Evolutionary conservation across 257 asterid species (phyloP).

Genomic region (Gentiana macrophylla): DNA sequence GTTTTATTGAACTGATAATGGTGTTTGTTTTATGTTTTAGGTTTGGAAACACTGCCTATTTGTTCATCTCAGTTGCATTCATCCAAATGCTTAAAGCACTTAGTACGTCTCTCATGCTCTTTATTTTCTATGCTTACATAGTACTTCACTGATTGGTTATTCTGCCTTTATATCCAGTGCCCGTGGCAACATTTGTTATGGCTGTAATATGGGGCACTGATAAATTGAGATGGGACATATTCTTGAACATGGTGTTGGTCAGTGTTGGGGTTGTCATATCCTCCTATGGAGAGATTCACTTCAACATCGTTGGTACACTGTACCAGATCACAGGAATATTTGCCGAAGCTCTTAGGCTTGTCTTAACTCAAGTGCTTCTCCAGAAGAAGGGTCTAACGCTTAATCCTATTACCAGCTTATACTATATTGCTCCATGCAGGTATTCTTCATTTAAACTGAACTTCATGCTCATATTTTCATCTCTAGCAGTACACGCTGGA

Average conservation of each 20-base stretch:
- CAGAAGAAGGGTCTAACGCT: conserved; percentile 90
- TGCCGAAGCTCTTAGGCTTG: conserved; percentile 97
- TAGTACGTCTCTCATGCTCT: conserved; percentile 40
- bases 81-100: conserved; percentile 99
- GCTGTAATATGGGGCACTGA: conserved; percentile 93
- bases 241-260: conserved; percentile 86
- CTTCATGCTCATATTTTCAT: background rate
- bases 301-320: conserved; percentile 87
- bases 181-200: conserved; percentile 93
- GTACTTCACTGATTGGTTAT: conserved; percentile 18
- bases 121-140: conserved; percentile 4
- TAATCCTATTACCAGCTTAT: conserved; percentile 89
- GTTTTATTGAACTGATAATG: conserved; percentile 5
- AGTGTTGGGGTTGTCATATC: conserved; percentile 92
- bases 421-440: conserved; percentile 99
- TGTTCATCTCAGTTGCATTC: conserved; percentile 96
- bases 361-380: conserved; percentile 92
- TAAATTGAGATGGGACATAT: conserved; percentile 75
- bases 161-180: conserved; percentile 57
- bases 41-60: conserved; percentile 98
- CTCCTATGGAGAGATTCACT: conserved; percentile 95
- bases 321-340: conserved; percentile 96
- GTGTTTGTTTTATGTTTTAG: conserved; percentile 26
- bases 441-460: conserved; percentile 15
- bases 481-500: background rate